Conservation (phyloP, 768 basidiomycete genomes). For the Mycena galopus region DNA sequence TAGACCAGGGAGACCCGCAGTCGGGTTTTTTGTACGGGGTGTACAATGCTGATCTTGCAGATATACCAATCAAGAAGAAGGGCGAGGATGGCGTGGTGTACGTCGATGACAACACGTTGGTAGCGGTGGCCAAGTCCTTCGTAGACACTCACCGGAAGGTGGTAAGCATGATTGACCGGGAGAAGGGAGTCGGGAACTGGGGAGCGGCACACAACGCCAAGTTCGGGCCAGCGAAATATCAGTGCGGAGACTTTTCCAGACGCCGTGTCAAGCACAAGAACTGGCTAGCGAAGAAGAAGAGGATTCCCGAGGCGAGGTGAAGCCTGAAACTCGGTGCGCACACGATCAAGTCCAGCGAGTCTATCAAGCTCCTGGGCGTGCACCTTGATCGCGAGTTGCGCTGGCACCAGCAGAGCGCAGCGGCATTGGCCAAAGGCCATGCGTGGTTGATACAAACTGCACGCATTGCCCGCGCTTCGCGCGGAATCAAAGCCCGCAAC, state of each 20-base stretch:
- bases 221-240: conserved; percentile 40
- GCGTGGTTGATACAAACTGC: conserved; percentile 33
- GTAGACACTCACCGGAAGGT: conserved; percentile 28
- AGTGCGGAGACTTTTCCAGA: conserved; percentile 25
- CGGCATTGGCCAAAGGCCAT: conserved; percentile 34
- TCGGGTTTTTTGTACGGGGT: conserved; percentile 40
- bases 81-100: conserved; percentile 22
- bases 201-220: conserved; percentile 41
- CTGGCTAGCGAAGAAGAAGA: neutral
- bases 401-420: conserved; percentile 43
- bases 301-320: neutral
- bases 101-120: conserved; percentile 38
- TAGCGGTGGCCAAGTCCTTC: conserved; percentile 32
- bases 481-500: conserved; percentile 18
- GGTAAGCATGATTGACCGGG: conserved; percentile 29
- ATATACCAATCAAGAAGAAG: conserved; percentile 18
- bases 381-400: conserved; percentile 46
- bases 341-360: conserved; percentile 31
- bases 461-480: conserved; percentile 11
- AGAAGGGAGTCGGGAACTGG: conserved; percentile 44
- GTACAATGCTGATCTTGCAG: conserved; percentile 38
- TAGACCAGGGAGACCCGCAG: conserved; percentile 41
- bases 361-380: conserved; percentile 48
- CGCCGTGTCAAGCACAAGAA: neutral
- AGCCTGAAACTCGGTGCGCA: neutral